A percentile compares a stretch with the other conserved stretches of the same genome.
phyloP scores from a whole-genome alignment of 83 land plant genomes.

The Isoetes engelmannii region DNA sequence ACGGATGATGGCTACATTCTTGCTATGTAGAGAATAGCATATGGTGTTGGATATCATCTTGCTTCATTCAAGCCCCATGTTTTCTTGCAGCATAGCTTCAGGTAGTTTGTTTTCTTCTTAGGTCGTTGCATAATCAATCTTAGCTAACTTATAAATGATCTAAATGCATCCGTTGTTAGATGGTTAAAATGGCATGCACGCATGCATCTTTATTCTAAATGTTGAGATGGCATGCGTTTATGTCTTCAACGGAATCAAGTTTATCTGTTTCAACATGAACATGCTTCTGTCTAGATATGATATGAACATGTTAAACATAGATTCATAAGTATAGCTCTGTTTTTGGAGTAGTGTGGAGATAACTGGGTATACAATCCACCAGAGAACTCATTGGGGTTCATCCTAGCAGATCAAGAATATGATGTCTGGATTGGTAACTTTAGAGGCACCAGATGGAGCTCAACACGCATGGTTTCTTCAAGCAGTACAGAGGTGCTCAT shows the following conservation, averaged over 20 bases:
- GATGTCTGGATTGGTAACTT: slow-evolving; percentile 20
- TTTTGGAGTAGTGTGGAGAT: slow-evolving; percentile 18
- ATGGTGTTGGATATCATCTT: neutral
- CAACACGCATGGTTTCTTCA: neutral
- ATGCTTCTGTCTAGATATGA: too few species aligned
- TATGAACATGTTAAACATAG: too few species aligned
- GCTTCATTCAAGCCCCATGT: neutral
- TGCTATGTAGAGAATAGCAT: neutral
- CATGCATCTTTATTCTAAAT: too few species aligned
- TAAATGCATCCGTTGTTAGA: too few species aligned
- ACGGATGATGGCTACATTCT: neutral
- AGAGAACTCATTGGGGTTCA: slow-evolving; percentile 7
- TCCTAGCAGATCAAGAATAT: slow-evolving; percentile 14
- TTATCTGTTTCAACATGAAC: too few species aligned
- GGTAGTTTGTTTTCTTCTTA: neutral
- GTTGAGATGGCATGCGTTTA: too few species aligned
- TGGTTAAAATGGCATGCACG: too few species aligned
- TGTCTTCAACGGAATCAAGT: too few species aligned
- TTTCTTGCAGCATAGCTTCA: neutral
- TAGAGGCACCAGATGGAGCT: slow-evolving; percentile 11
- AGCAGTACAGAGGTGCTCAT: neutral
- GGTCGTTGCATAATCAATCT: too few species aligned
- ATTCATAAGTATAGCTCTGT: too few species aligned
- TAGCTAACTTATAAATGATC: too few species aligned
- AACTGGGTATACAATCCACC: slow-evolving; percentile 13